These are phyloP conservation scores for Sarcodon sp. DNA, from an alignment of 768 basidiomycete species.

Conservation along the genomic window DNA sequence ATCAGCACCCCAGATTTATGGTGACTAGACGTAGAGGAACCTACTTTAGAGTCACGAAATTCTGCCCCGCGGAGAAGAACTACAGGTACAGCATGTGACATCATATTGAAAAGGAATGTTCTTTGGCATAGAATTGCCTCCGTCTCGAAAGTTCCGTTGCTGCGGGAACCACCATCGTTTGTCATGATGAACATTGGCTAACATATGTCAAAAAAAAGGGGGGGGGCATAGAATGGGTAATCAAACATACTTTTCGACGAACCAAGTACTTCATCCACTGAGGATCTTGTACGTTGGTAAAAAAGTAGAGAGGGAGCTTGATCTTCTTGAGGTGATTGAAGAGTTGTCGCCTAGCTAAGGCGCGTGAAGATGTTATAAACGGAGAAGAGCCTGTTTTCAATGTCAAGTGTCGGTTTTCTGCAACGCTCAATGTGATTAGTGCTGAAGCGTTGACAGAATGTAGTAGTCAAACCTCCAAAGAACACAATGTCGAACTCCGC, in stretches of 20 bases:
- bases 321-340: constrained; percentile 34
- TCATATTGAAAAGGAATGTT: constrained; percentile 32
- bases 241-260: constrained; percentile 24
- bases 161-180: constrained; percentile 33
- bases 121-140: constrained; percentile 33
- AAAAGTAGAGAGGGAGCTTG: constrained; percentile 29
- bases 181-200: constrained; percentile 60
- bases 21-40: constrained; percentile 1
- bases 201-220: constrained; percentile 5
- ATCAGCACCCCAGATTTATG: not conserved
- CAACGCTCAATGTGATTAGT: not conserved
- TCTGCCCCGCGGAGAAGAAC: constrained; percentile 38
- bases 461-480: constrained; percentile 31
- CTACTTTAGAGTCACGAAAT: constrained; percentile 53
- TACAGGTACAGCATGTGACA: constrained; percentile 36
- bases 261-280: constrained; percentile 34
- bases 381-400: constrained; percentile 21
- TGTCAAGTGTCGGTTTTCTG: constrained; percentile 33
- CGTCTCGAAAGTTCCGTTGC: constrained; percentile 7
- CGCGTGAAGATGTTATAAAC: constrained; percentile 30
- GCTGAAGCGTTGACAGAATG: not conserved
- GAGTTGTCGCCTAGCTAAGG: constrained; percentile 38
- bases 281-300: constrained; percentile 30
- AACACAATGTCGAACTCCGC: constrained; percentile 55
- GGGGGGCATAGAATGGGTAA: not conserved